A percentile compares a stretch with the other conserved stretches of the same genome.
Conservation (phyloP, 2,329 filamentous ascomycete genomes). For the Beauveria sp. region DNA sequence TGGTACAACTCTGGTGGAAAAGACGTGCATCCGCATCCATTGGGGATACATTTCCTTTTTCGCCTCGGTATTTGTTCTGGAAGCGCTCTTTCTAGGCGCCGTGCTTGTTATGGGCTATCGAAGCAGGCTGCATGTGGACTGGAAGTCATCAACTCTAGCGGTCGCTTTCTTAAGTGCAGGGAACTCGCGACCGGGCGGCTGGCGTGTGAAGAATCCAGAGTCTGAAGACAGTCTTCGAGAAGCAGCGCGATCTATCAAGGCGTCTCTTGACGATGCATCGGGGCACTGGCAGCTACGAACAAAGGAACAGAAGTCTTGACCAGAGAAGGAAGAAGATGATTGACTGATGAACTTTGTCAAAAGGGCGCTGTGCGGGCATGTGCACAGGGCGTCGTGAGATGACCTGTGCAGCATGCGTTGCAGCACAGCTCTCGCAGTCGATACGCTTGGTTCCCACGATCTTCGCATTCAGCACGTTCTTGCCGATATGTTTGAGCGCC, state of each 20-base stretch:
- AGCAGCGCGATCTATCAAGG: neutral
- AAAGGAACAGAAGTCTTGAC: neutral
- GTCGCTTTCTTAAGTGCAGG: neutral
- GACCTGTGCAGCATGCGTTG: too few species aligned
- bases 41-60: slow-evolving; percentile 3
- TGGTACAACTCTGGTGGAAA: neutral
- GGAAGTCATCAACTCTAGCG: slow-evolving; percentile 2
- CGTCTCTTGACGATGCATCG: neutral
- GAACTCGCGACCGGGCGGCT: neutral
- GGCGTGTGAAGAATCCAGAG: neutral
- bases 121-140: neutral
- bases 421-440: too few species aligned
- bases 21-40: neutral
- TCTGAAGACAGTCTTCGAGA: neutral
- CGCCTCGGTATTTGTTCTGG: neutral
- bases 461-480: too few species aligned
- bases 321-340: neutral
- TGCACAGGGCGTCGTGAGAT: too few species aligned
- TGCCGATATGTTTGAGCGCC: too few species aligned
- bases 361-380: too few species aligned
- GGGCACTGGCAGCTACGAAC: neutral
- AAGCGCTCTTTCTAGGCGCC: neutral
- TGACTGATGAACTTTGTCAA: too few species aligned
- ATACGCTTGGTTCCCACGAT: too few species aligned
- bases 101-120: neutral